Evolutionary conservation across 164 flowering plant genomes (phyloP).

Genomic region (Tinospora cordifolia): DNA sequence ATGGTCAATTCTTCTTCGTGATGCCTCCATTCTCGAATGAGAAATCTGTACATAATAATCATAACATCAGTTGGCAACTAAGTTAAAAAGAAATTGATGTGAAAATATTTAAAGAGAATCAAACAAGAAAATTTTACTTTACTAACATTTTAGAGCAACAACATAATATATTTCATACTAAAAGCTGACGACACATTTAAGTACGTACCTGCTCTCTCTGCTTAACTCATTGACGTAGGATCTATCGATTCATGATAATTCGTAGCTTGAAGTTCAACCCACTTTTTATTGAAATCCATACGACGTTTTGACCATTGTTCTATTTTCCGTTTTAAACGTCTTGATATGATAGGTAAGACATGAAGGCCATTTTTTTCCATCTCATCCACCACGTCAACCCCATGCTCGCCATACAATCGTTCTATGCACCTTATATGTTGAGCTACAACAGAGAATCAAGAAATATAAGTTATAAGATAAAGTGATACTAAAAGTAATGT

Average conservation of each 20-base stretch:
- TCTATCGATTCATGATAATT: constrained; percentile 93
- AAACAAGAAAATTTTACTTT: too few relatives aligned
- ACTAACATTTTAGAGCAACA: too few relatives aligned
- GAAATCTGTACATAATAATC: too few relatives aligned
- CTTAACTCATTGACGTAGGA: constrained; percentile 21
- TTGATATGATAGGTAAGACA: constrained; percentile 78
- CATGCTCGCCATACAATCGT: constrained; percentile 95
- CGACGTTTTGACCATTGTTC: constrained; percentile 93
- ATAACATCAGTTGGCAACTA: too few relatives aligned
- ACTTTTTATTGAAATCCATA: constrained; percentile 81
- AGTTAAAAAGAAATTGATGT: too few relatives aligned
- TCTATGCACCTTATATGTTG: constrained; percentile 83
- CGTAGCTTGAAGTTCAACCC: constrained; percentile 87
- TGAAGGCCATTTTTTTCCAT: constrained; percentile 69
- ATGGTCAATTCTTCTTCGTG: too few relatives aligned
- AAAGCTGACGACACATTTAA: too few relatives aligned
- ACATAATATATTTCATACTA: too few relatives aligned
- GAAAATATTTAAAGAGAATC: too few relatives aligned
- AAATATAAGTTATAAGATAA: neutral
- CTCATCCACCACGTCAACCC: constrained; percentile 89
- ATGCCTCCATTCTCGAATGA: too few relatives aligned
- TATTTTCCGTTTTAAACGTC: constrained; percentile 91
- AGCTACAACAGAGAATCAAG: constrained; percentile 36
- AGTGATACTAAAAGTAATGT: neutral
- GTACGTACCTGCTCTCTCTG: too few relatives aligned